Percentiles rank a stretch among this genome's conserved stretches.
phyloP scores from a whole-genome alignment of 2,329 filamentous ascomycete species.

The Aureobasidium sp. region DNA sequence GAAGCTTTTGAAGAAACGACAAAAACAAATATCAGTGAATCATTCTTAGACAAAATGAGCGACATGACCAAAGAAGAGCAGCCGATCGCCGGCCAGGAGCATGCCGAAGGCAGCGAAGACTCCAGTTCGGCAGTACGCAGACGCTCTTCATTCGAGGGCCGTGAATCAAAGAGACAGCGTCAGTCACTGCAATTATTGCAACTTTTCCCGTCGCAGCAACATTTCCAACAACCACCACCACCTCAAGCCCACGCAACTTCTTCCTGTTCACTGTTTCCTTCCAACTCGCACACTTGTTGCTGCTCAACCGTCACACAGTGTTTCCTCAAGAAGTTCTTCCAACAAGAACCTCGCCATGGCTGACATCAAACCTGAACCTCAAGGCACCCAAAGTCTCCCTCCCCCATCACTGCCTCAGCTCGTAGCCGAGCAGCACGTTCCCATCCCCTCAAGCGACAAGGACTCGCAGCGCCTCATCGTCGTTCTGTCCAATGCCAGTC shows the following conservation, averaged over 20 bases:
- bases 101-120: background rate
- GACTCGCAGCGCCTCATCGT: slow-evolving; percentile 88
- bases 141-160: slow-evolving; percentile 10
- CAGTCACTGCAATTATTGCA: slow-evolving; percentile 9
- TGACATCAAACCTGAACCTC: slow-evolving; percentile 13
- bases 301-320: slow-evolving; percentile 13
- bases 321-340: slow-evolving; percentile 14
- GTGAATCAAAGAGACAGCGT: slow-evolving; percentile 16
- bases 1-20: background rate
- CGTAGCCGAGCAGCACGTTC: slow-evolving; percentile 82
- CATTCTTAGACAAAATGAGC: background rate
- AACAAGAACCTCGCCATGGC: slow-evolving; percentile 16
- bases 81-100: slow-evolving; percentile 1
- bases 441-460: slow-evolving; percentile 80
- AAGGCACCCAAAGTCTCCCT: slow-evolving; percentile 82
- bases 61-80: background rate
- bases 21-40: background rate
- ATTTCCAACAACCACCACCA: background rate
- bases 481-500: slow-evolving; percentile 90
- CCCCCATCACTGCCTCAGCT: slow-evolving; percentile 85
- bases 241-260: background rate
- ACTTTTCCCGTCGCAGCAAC: slow-evolving; percentile 2
- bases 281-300: slow-evolving; percentile 8
- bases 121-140: slow-evolving; percentile 10
- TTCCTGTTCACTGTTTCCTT: background rate